Conservation (phyloP, 495 filamentous ascomycete species). For the Neurospora sp. region DNA sequence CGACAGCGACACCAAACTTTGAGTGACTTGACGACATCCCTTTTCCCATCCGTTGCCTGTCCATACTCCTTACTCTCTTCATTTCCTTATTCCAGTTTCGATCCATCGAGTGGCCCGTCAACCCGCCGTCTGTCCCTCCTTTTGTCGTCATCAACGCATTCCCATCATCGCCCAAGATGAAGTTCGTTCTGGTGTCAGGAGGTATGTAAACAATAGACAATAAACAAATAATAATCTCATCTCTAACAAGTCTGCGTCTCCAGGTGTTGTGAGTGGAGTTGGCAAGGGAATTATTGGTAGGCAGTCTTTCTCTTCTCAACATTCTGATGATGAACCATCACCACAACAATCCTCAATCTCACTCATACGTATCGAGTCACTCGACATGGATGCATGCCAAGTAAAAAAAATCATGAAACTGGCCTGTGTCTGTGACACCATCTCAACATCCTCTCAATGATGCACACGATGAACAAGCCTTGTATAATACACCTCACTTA, state of each 20-base stretch:
- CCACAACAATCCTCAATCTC: not conserved
- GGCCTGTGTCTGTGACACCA: constrained; percentile 4
- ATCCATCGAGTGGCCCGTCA: not conserved
- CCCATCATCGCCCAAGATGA: constrained; percentile 44
- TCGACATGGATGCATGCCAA: constrained; percentile 10
- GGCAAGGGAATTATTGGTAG: constrained; percentile 24
- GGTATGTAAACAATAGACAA: constrained; percentile 23
- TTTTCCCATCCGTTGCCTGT: not conserved
- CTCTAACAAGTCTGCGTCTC: not conserved
- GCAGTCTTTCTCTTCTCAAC: constrained; percentile 11
- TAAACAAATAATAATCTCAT: not conserved
- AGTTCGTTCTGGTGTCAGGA: constrained; percentile 77
- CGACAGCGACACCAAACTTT: not conserved
- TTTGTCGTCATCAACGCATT: not conserved
- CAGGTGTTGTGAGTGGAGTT: constrained; percentile 14
- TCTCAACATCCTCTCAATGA: not conserved
- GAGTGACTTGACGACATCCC: not conserved
- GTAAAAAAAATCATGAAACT: not conserved
- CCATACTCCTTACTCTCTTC: not conserved
- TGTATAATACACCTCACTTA: constrained; percentile 9
- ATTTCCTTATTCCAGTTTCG: not conserved
- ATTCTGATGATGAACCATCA: constrained; percentile 4
- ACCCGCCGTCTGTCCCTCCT: not conserved
- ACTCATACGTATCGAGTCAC: constrained; percentile 6
- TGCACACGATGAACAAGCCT: not conserved